A percentile compares a stretch with the other conserved stretches of the same genome.
These are phyloP conservation scores for Vanrija sp. DNA, from an alignment of 1,284 basidiomycete species.

Conservation along the genomic window DNA sequence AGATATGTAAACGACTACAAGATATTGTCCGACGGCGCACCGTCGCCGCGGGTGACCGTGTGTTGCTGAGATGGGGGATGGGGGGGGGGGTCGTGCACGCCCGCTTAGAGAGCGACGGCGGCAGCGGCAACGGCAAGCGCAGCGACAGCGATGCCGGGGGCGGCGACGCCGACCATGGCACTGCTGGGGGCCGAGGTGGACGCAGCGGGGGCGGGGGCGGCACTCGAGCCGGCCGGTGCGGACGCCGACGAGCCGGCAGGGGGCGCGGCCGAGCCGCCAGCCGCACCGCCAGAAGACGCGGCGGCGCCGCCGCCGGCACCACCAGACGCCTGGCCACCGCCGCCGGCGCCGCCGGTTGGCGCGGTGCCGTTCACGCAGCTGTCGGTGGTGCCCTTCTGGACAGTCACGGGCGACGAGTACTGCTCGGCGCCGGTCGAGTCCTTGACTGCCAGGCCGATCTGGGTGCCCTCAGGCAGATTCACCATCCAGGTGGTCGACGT, in stretches of 20 bases:
- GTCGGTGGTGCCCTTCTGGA: slow-evolving; percentile 51
- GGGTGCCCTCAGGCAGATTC: slow-evolving; percentile 55
- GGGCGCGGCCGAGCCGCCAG: not conserved
- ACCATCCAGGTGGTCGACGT: slow-evolving; percentile 61
- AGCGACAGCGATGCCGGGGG: slow-evolving; percentile 3
- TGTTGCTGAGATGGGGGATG: too few species aligned
- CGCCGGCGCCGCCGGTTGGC: not conserved
- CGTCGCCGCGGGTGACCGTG: too few species aligned
- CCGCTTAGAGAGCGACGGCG: slow-evolving; percentile 7
- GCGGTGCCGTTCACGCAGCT: slow-evolving; percentile 22
- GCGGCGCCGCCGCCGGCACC: not conserved
- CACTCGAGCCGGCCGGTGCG: not conserved
- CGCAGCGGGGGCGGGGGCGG: not conserved
- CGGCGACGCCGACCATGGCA: not conserved
- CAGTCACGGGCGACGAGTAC: slow-evolving; percentile 58
- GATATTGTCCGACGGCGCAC: too few species aligned
- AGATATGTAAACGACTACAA: not conserved
- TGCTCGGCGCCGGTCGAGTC: slow-evolving; percentile 53
- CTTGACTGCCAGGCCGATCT: slow-evolving; percentile 36
- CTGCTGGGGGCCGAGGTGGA: not conserved
- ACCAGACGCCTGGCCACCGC: not conserved
- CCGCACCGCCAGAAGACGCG: not conserved
- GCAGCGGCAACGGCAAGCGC: slow-evolving; percentile 8
- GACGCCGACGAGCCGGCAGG: not conserved
- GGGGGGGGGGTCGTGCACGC: too few species aligned